Evolutionary conservation across 2,329 filamentous ascomycete species (phyloP).

Genomic region (Nigrospora sphaerica): DNA sequence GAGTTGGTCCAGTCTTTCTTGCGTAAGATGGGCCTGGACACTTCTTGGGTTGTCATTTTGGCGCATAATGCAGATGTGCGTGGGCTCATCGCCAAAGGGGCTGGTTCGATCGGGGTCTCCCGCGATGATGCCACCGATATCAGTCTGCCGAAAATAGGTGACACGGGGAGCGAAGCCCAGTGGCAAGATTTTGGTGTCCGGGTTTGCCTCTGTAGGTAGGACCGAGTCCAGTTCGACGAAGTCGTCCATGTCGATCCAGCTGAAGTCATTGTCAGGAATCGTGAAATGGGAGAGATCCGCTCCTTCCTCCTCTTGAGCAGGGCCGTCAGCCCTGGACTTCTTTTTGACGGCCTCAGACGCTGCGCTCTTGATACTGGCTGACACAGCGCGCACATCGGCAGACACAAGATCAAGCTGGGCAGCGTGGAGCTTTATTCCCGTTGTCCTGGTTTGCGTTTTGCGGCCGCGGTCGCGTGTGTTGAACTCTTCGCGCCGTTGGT

Average conservation of each 20-base stretch:
- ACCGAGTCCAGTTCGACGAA: conserved; percentile 99
- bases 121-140: conserved; percentile 73
- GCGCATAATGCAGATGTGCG: conserved; percentile 93
- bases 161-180: conserved; percentile 89
- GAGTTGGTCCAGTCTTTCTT: conserved; percentile 71
- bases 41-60: conserved; percentile 80
- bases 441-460: conserved; percentile 73
- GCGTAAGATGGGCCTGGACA: conserved; percentile 81
- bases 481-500: conserved; percentile 90
- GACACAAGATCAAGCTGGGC: conserved; percentile 87
- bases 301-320: conserved; percentile 47
- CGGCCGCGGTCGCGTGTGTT: conserved; percentile 71
- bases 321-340: conserved; percentile 42
- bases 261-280: conserved; percentile 90
- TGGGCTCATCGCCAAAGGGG: conserved; percentile 86
- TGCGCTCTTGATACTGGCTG: conserved; percentile 79
- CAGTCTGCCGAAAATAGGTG: conserved; percentile 95
- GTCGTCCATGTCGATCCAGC: conserved; percentile 99
- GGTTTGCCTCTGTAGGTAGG: conserved; percentile 79
- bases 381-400: conserved; percentile 88
- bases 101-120: conserved; percentile 79
- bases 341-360: conserved; percentile 68
- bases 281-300: conserved; percentile 81
- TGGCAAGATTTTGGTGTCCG: conserved; percentile 89
- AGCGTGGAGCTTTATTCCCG: conserved; percentile 90